These are phyloP conservation scores for Aspergillus ostianus DNA, from an alignment of 495 filamentous ascomycete genomes.

Conservation along the genomic window DNA sequence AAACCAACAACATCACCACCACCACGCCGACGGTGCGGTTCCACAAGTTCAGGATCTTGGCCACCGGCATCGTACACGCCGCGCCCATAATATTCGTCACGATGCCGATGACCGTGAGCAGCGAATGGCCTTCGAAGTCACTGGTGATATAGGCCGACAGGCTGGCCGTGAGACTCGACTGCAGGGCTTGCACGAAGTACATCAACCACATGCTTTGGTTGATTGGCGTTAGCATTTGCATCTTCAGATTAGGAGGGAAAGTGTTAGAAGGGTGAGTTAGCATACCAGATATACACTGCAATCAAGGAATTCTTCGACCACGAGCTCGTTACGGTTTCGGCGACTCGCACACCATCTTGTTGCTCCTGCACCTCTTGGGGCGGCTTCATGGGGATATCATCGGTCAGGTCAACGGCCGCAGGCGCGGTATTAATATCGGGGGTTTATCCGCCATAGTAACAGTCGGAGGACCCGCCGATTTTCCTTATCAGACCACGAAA, in stretches of 20 bases:
- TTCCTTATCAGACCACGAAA: too few species aligned
- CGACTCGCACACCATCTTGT: slow-evolving; percentile 28
- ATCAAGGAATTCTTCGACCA: slow-evolving; percentile 26
- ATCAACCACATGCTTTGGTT: slow-evolving; percentile 51
- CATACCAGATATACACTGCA: slow-evolving; percentile 25
- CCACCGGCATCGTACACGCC: slow-evolving; percentile 55
- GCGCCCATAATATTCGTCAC: slow-evolving; percentile 45
- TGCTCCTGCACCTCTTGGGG: slow-evolving; percentile 10
- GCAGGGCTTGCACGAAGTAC: slow-evolving; percentile 48
- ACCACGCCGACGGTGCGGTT: too few species aligned
- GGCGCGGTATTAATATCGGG: background rate
- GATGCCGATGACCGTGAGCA: slow-evolving; percentile 56
- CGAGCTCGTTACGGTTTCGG: slow-evolving; percentile 24
- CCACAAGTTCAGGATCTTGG: slow-evolving; percentile 68
- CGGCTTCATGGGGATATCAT: background rate
- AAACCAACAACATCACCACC: slow-evolving; percentile 31
- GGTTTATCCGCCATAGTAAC: background rate
- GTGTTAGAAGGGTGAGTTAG: too few species aligned
- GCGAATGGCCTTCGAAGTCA: slow-evolving; percentile 56
- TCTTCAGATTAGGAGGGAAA: too few species aligned
- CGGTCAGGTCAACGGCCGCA: background rate
- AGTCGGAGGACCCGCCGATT: too few species aligned
- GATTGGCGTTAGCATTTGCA: too few species aligned
- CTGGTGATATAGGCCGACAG: slow-evolving; percentile 41
- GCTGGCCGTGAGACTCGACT: slow-evolving; percentile 30